phyloP scores from a whole-genome alignment of 345 rosid species.

The Rhodamnia argentea region DNA sequence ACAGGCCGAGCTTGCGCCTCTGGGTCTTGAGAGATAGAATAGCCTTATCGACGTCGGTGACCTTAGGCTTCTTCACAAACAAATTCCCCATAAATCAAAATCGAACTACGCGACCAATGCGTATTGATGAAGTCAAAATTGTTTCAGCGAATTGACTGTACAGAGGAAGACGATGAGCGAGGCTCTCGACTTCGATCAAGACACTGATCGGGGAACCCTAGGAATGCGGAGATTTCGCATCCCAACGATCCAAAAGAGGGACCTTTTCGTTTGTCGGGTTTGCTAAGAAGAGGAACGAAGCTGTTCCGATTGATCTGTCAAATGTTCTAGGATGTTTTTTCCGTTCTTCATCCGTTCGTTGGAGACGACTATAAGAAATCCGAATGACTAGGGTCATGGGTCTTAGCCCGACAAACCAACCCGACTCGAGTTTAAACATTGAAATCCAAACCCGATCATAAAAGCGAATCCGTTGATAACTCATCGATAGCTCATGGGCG shows the following conservation, averaged over 20 bases:
- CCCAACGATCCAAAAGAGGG: neutral
- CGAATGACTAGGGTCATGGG: neutral
- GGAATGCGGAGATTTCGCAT: neutral
- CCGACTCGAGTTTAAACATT: neutral
- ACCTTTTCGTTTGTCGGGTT: neutral
- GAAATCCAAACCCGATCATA: too few relatives aligned
- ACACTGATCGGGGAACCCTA: neutral
- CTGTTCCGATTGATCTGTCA: neutral
- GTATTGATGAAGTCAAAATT: too few relatives aligned
- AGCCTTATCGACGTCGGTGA: slow-evolving; percentile 88
- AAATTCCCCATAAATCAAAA: slow-evolving; percentile 59
- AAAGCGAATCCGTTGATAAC: too few relatives aligned
- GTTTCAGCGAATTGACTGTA: neutral
- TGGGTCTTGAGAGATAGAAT: slow-evolving; percentile 94
- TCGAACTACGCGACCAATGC: neutral
- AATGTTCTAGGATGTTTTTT: neutral
- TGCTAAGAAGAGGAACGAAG: neutral
- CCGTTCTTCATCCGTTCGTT: neutral
- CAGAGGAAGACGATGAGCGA: neutral
- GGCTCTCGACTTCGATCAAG: neutral
- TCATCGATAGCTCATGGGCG: too few relatives aligned
- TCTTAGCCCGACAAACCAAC: neutral
- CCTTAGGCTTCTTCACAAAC: slow-evolving; percentile 90
- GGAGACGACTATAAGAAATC: neutral
- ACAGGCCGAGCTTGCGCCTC: slow-evolving; percentile 84